Evolutionary conservation across 1,139 yeast genomes (phyloP).

Genomic region (Spathaspora jeffriesii): DNA sequence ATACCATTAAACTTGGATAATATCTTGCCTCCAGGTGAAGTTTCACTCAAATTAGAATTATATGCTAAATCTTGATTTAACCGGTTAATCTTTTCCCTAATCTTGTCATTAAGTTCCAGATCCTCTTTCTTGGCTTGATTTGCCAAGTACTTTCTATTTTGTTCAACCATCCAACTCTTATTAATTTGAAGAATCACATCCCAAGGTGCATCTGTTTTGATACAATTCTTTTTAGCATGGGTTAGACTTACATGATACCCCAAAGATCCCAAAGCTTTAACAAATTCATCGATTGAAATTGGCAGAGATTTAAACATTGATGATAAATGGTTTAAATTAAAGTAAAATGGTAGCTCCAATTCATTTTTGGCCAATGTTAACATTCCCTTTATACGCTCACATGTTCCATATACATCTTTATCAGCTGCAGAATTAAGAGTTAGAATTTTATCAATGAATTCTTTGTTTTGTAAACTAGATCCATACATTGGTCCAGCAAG

Average conservation of each 20-base stretch:
- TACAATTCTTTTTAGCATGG: slow-evolving; percentile 83
- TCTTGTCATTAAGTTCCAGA: slow-evolving; percentile 41
- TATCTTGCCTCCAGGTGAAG: slow-evolving; percentile 64
- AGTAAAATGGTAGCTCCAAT: slow-evolving; percentile 74
- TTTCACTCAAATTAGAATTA: slow-evolving; percentile 37
- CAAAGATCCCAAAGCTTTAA: slow-evolving; percentile 82
- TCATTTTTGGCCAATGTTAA: slow-evolving; percentile 79
- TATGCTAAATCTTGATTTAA: slow-evolving; percentile 26
- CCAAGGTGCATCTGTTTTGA: slow-evolving; percentile 93
- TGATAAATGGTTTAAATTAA: slow-evolving; percentile 76
- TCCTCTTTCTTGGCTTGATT: slow-evolving; percentile 19
- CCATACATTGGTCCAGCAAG: slow-evolving; percentile 98
- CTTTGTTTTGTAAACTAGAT: slow-evolving; percentile 69
- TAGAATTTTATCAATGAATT: slow-evolving; percentile 65
- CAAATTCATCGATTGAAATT: slow-evolving; percentile 71
- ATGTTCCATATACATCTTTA: slow-evolving; percentile 66
- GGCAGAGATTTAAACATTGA: slow-evolving; percentile 80
- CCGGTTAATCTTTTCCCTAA: slow-evolving; percentile 22
- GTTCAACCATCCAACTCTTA: slow-evolving; percentile 62
- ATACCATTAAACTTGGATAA: slow-evolving; percentile 37
- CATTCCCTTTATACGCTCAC: slow-evolving; percentile 90
- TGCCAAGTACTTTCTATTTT: slow-evolving; percentile 31
- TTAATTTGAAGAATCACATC: slow-evolving; percentile 71
- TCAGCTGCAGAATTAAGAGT: slow-evolving; percentile 52
- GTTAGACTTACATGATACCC: slow-evolving; percentile 84